Percentiles rank a stretch among this genome's conserved stretches.
phyloP scores from a whole-genome alignment of 495 filamentous ascomycete species.

The Clavariopsis aquatica region DNA sequence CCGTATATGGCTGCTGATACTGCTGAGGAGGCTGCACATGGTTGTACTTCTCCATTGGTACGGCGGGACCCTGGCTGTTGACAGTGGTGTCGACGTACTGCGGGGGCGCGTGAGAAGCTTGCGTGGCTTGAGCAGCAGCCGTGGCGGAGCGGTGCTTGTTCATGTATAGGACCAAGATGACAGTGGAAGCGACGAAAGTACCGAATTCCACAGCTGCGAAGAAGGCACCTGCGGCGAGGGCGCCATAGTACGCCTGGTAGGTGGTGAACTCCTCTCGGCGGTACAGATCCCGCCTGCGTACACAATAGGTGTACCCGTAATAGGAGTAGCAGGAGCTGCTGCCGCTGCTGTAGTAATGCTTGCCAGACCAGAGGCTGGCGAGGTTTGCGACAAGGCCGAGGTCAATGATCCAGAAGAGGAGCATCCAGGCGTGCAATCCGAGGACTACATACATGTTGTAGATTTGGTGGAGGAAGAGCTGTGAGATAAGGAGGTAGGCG shows the following conservation, averaged over 20 bases:
- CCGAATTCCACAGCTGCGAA: conserved; percentile 32
- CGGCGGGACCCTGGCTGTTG: conserved; percentile 6
- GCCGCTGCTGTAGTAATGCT: background rate
- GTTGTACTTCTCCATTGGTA: conserved; percentile 27
- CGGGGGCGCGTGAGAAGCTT: conserved; percentile 3
- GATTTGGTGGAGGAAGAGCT: conserved; percentile 14
- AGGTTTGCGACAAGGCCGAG: conserved; percentile 34
- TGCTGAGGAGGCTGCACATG: conserved; percentile 3
- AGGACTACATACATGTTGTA: conserved; percentile 30
- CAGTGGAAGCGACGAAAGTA: conserved; percentile 1
- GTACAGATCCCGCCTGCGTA: too few relatives aligned
- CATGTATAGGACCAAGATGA: conserved; percentile 24
- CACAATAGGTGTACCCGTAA: conserved; percentile 2
- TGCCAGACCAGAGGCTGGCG: conserved; percentile 14
- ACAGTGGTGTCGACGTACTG: conserved; percentile 1
- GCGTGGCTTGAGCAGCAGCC: background rate
- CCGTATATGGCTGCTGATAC: conserved; percentile 5
- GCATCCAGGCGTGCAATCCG: conserved; percentile 26
- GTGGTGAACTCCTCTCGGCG: conserved; percentile 27
- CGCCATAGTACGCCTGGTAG: conserved; percentile 24
- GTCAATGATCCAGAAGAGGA: conserved; percentile 36
- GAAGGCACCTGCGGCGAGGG: conserved; percentile 28
- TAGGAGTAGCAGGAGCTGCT: conserved; percentile 15
- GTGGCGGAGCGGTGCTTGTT: conserved; percentile 17
- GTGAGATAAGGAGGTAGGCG: conserved; percentile 19